A percentile compares a stretch with the other conserved stretches of the same genome.
phyloP scores from a whole-genome alignment of 352 stramenopile species.

The Phytophthora citricola region DNA sequence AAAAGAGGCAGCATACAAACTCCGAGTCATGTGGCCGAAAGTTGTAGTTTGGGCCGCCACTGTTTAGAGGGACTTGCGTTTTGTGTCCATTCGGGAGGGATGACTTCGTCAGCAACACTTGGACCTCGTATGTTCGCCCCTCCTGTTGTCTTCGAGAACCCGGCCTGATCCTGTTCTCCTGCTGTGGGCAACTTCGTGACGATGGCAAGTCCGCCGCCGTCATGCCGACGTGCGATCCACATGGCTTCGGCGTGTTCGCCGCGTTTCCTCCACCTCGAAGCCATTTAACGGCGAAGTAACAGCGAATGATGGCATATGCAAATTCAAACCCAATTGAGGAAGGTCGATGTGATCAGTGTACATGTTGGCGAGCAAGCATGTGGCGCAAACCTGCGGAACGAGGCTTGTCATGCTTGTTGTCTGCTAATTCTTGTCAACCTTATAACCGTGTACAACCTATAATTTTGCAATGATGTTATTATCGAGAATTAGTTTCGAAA shows the following conservation, averaged over 20 bases:
- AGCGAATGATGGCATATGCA: background rate
- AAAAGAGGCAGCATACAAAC: slow-evolving; percentile 28
- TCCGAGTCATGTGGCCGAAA: slow-evolving; percentile 9
- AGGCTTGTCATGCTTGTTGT: no score
- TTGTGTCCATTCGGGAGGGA: slow-evolving; percentile 20
- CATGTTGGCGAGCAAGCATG: no score
- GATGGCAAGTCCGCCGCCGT: background rate
- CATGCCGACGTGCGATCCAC: background rate
- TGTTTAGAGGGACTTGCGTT: slow-evolving; percentile 17
- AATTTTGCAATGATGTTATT: no score
- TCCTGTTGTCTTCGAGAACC: background rate
- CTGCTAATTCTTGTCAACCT: no score
- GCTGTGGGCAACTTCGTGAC: slow-evolving; percentile 4
- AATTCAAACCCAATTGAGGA: background rate
- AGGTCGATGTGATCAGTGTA: no score
- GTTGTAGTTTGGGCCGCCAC: slow-evolving; percentile 10
- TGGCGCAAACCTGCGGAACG: no score
- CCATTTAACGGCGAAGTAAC: background rate
- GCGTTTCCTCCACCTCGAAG: slow-evolving; percentile 1
- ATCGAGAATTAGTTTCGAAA: no score
- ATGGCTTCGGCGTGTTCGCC: background rate
- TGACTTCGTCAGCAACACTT: slow-evolving; percentile 1
- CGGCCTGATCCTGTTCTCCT: background rate
- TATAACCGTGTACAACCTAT: no score
- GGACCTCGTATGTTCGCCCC: slow-evolving; percentile 6